Evolutionary conservation across 1,284 basidiomycete species (phyloP), one percentile per base, ranked within the genome.

Genomic region (Tausonia pullulans): DNA sequence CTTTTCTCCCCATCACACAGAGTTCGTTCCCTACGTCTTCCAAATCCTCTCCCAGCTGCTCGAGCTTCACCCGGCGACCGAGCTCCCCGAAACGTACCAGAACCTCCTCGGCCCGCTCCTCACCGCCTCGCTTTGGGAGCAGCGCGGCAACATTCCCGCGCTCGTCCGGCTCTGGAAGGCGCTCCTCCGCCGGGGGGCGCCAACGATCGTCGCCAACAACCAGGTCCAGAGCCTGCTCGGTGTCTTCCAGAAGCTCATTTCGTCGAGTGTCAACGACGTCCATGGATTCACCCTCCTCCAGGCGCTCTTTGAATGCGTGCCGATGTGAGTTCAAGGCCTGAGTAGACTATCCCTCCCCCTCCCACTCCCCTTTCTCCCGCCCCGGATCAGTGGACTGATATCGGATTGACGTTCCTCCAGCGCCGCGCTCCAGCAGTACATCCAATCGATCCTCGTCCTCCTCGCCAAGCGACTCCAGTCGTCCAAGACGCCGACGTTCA

Each of bases 1-100:
- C 50, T 56, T 49, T 58, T 45, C 27, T 54, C 27, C 49, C 44
- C 4, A 44, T 46, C 43, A 39, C 13, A 3, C 73, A 91, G 95
- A 98, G 78, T 98, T 97, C 74, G 88, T 96, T 61, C 95, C 95
- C 2, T 99, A 95, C 74, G 88, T 91, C 61, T 98, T 98, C 81
- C 96, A 98, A 74, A 85, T 98, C 69, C 84, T 98, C 45, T 88
- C 93, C 0, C 95, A 98, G 75, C 91, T 98, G 81, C 85, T 99
- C 49, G 90, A 94, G 70, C 79, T 91, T 8, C 93, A 95, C 71
- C 77, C 78, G 0, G 74, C 78, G 5, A 71, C 69, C 50, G 72
- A 74, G 27, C 79, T 96, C 7, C 92, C 95, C 0, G 78, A 80
- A 0, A 83, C 87, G 64, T 98, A 98, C 77, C 84, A 85, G 48